A percentile compares a stretch with the other conserved stretches of the same genome.
phyloP scores from a whole-genome alignment of 371 early-diverging fungal genomes.

The Lichtheimia corymbifera region DNA sequence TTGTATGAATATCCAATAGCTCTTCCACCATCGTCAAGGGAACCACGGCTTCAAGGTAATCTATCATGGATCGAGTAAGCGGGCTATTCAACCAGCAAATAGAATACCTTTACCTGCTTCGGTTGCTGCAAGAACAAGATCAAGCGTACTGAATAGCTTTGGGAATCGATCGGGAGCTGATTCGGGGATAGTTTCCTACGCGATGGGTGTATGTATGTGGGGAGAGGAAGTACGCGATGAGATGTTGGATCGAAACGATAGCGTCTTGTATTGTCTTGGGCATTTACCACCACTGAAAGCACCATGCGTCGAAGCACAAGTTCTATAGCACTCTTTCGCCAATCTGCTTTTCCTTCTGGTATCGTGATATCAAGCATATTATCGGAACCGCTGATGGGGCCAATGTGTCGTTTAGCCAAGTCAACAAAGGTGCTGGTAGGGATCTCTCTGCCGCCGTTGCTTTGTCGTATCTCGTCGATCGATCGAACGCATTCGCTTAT shows the following conservation, averaged over 20 bases:
- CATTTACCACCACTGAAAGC: slow-evolving; percentile 30
- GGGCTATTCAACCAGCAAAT: background rate
- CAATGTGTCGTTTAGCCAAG: background rate
- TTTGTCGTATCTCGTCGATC: background rate
- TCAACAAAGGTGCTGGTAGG: background rate
- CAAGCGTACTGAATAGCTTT: slow-evolving; percentile 34
- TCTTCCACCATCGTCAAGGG: slow-evolving; percentile 68
- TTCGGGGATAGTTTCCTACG: slow-evolving; percentile 13
- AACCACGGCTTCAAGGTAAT: slow-evolving; percentile 44
- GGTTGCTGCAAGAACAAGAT: slow-evolving; percentile 35
- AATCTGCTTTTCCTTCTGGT: slow-evolving; percentile 31
- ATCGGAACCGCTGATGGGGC: slow-evolving; percentile 3
- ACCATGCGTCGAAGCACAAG: slow-evolving; percentile 30
- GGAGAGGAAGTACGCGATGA: background rate
- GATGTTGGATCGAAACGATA: too few species aligned
- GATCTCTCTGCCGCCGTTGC: background rate
- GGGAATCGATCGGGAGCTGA: slow-evolving; percentile 22
- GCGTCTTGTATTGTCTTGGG: background rate
- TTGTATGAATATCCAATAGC: slow-evolving; percentile 65
- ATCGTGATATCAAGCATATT: slow-evolving; percentile 3
- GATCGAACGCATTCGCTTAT: background rate
- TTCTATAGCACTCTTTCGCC: slow-evolving; percentile 46
- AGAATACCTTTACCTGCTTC: slow-evolving; percentile 26
- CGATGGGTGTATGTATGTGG: background rate
- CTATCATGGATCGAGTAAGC: slow-evolving; percentile 13